phyloP scores from a whole-genome alignment of 345 rosid genomes.

The Acer negundo region DNA sequence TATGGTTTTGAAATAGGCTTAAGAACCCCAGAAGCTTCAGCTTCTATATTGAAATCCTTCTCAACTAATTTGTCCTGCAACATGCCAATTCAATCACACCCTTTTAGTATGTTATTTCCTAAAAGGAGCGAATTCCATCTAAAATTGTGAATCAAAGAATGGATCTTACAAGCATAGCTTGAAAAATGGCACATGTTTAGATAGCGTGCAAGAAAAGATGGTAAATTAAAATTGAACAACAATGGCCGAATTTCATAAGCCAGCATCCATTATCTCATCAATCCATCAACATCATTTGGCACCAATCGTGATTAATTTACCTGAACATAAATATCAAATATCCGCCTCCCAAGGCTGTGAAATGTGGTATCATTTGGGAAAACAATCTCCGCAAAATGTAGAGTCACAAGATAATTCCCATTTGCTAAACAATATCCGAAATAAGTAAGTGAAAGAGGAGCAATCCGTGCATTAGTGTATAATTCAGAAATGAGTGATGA shows the following conservation, averaged over 20 bases:
- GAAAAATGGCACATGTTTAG: neutral
- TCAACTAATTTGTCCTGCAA: constrained; percentile 28
- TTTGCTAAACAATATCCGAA: constrained; percentile 42
- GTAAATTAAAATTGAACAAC: neutral
- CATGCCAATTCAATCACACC: constrained; percentile 4
- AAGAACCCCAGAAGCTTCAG: constrained; percentile 31
- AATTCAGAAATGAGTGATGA: constrained; percentile 27
- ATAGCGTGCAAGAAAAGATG: neutral
- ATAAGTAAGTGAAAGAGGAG: constrained; percentile 50
- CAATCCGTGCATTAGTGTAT: constrained; percentile 33
- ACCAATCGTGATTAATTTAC: constrained; percentile 16
- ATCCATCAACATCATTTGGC: neutral
- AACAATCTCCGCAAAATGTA: constrained; percentile 47
- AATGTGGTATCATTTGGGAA: constrained; percentile 33
- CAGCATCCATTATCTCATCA: neutral
- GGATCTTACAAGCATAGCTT: neutral
- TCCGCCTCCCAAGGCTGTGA: constrained; percentile 41
- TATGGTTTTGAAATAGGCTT: constrained; percentile 10
- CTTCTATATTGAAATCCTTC: constrained; percentile 35
- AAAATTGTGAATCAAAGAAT: neutral
- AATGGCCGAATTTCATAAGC: no score
- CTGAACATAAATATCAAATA: constrained; percentile 48
- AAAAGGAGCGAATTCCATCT: neutral
- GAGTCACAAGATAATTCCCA: constrained; percentile 39
- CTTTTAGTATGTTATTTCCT: neutral